These are phyloP conservation scores for Xanthoconium separans DNA, from an alignment of 1,284 basidiomycete genomes.

Conservation along the genomic window DNA sequence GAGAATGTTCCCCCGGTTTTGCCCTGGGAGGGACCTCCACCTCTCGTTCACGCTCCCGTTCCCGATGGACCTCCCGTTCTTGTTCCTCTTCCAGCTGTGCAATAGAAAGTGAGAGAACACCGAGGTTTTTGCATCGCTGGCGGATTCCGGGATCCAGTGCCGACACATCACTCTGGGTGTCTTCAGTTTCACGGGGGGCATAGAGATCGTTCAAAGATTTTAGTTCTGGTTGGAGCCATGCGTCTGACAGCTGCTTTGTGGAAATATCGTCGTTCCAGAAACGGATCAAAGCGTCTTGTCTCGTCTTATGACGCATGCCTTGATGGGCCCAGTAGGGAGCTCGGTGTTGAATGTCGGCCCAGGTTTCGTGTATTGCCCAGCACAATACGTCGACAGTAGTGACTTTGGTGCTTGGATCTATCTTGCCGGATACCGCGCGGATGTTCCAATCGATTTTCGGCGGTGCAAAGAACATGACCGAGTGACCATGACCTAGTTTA, in stretches of 20 bases:
- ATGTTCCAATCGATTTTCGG: background rate
- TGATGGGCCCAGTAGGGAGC: background rate
- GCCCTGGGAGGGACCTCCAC: background rate
- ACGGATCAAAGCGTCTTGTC: background rate
- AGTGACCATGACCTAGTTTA: background rate
- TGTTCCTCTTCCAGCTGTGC: background rate
- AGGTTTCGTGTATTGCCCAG: background rate
- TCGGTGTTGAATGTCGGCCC: background rate
- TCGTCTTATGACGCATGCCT: background rate
- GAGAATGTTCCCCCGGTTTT: background rate
- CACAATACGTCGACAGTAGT: background rate
- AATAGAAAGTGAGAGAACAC: background rate
- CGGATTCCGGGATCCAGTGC: background rate
- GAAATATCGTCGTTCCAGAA: background rate
- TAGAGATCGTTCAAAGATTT: background rate
- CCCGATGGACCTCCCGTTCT: background rate
- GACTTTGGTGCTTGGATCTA: background rate
- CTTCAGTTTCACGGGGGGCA: background rate
- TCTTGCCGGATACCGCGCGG: background rate
- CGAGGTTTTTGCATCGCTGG: background rate
- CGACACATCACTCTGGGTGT: background rate
- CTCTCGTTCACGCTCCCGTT: constrained; percentile 4
- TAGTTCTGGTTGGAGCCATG: background rate
- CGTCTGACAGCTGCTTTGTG: background rate
- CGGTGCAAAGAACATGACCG: background rate